Evolutionary conservation across 2,329 filamentous ascomycete genomes (phyloP).

Genomic region (Colletotrichum orbiculare): DNA sequence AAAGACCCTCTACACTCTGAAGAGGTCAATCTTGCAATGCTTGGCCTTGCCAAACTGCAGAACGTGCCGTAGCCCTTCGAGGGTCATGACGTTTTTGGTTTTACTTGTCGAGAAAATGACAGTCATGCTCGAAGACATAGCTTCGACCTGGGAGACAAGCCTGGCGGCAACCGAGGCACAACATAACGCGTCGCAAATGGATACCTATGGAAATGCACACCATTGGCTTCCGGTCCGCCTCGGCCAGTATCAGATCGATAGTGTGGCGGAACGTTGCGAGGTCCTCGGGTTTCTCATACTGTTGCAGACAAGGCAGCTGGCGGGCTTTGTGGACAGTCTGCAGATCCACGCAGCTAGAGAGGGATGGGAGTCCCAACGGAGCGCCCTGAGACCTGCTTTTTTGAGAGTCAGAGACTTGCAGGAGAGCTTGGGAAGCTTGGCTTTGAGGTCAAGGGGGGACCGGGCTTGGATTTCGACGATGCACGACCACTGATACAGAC

Average conservation of each 20-base stretch:
- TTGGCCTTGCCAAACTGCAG: background rate
- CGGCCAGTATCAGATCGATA: constrained; percentile 11
- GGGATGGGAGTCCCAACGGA: constrained; percentile 3
- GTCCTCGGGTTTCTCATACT: constrained; percentile 6
- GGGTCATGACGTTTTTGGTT: constrained; percentile 14
- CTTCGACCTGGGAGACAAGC: constrained; percentile 1
- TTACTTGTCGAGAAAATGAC: constrained; percentile 12
- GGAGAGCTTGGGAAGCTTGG: background rate
- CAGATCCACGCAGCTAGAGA: background rate
- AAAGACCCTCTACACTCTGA: background rate
- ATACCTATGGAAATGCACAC: background rate
- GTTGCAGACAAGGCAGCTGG: constrained; percentile 1
- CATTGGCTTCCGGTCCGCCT: constrained; percentile 7
- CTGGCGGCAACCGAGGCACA: background rate
- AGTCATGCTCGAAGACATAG: constrained; percentile 13
- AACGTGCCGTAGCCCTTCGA: constrained; percentile 8
- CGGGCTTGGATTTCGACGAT: too few species aligned
- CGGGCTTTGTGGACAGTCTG: background rate
- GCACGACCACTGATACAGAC: too few species aligned
- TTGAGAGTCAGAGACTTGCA: constrained; percentile 7
- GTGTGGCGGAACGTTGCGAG: constrained; percentile 6
- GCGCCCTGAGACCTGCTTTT: background rate
- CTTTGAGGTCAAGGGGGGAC: background rate
- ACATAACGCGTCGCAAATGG: background rate
- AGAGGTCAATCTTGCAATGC: constrained; percentile 10